Conservation (phyloP, 2,329 filamentous ascomycete genomes). For the Ophiostoma fasciatum region DNA sequence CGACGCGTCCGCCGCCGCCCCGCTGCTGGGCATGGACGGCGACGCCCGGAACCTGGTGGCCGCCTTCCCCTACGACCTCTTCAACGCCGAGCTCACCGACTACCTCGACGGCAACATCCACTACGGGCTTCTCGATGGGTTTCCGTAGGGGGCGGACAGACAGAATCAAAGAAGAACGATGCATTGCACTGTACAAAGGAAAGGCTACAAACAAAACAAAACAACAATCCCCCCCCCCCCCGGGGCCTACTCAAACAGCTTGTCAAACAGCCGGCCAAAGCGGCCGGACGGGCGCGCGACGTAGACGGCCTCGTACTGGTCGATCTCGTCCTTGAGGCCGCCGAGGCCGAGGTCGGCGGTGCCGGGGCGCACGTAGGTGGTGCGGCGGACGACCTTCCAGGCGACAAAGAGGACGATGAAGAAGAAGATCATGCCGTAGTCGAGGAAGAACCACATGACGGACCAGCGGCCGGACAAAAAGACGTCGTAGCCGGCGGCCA, state of each 20-base stretch:
- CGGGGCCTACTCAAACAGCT: conserved; percentile 5
- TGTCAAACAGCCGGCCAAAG: conserved; percentile 3
- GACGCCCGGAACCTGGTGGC: conserved; percentile 3
- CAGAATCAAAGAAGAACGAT: too few species aligned
- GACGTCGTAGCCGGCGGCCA: conserved; percentile 7
- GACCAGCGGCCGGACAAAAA: conserved; percentile 8
- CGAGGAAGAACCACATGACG: conserved; percentile 9
- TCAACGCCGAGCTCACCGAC: conserved; percentile 12
- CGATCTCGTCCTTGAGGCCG: conserved; percentile 14
- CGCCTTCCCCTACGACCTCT: conserved; percentile 11
- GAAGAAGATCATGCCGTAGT: conserved; percentile 11
- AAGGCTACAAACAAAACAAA: neutral
- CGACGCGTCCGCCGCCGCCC: too few species aligned
- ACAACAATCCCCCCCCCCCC: too few species aligned
- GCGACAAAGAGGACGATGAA: conserved; percentile 2
- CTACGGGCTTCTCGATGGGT: conserved; percentile 9
- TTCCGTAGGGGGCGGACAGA: too few species aligned
- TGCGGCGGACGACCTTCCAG: conserved; percentile 7
- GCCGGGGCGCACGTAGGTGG: conserved; percentile 7
- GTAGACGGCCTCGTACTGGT: conserved; percentile 23
- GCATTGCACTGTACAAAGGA: too few species aligned
- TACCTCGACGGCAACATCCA: conserved; percentile 11
- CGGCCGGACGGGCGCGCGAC: conserved; percentile 1
- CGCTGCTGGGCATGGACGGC: too few species aligned
- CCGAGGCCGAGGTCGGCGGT: conserved; percentile 13